Conservation (phyloP, 2,329 filamentous ascomycete species). For the Bipolaris bicolor region DNA sequence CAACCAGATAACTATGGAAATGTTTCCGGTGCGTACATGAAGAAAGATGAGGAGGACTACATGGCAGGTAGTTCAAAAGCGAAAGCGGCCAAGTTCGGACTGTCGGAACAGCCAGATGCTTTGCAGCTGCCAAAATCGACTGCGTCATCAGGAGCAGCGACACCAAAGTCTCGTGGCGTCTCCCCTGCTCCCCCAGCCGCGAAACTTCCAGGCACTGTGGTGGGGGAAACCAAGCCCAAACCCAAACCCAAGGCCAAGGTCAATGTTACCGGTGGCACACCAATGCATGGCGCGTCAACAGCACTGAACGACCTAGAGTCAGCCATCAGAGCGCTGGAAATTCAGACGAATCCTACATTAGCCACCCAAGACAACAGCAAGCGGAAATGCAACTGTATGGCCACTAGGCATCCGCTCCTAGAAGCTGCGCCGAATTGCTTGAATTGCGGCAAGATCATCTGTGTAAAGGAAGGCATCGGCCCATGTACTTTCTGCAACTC, state of each 20-base stretch:
- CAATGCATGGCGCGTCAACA: slow-evolving; percentile 82
- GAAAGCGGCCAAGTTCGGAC: slow-evolving; percentile 53
- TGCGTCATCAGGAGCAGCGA: slow-evolving; percentile 37
- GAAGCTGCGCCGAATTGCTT: slow-evolving; percentile 93
- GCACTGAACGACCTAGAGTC: slow-evolving; percentile 72
- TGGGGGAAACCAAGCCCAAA: slow-evolving; percentile 72
- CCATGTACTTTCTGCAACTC: slow-evolving; percentile 90
- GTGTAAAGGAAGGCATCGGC: slow-evolving; percentile 89
- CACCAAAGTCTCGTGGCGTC: slow-evolving; percentile 44
- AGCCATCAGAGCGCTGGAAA: slow-evolving; percentile 85
- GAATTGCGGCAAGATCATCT: slow-evolving; percentile 92
- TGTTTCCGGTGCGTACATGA: slow-evolving; percentile 73
- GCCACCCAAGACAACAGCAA: slow-evolving; percentile 60
- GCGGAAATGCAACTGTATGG: slow-evolving; percentile 85
- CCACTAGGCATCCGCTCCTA: slow-evolving; percentile 83
- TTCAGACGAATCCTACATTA: slow-evolving; percentile 85
- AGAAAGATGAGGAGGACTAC: slow-evolving; percentile 77
- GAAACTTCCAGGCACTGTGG: slow-evolving; percentile 72
- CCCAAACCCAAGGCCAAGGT: slow-evolving; percentile 66
- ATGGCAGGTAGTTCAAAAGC: slow-evolving; percentile 57
- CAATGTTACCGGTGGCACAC: slow-evolving; percentile 74
- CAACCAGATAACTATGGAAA: slow-evolving; percentile 66
- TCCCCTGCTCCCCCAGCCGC: slow-evolving; percentile 56
- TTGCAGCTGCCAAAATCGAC: slow-evolving; percentile 38
- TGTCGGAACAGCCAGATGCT: slow-evolving; percentile 60